Base-by-base conservation (phyloP, 2,329 filamentous ascomycete genomes). In the Claviceps humidiphila region DNA sequence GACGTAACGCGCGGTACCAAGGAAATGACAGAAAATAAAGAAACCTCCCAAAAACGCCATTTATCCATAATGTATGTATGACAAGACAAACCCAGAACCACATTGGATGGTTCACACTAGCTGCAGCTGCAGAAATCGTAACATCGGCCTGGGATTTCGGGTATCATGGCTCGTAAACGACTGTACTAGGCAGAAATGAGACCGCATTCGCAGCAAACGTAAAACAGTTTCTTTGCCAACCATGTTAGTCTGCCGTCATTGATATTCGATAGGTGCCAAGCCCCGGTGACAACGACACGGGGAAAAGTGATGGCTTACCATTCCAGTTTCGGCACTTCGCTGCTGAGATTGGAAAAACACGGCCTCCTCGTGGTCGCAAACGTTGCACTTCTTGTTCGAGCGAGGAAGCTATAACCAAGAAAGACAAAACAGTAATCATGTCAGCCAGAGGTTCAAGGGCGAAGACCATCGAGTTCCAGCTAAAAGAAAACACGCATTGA, bases 321-420 rank as follows among this genome's bases (percentile, higher is more conserved):
- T 98, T 73, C 93, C 93, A 45, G 93, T 98, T 70, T 97, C 90
- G 48, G 89, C 88, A 60, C 86, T 95, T 70, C 93, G 86, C 74
- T 97, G 90, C 68, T 98, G 93, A 56, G 90, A 96, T 74, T 98
- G 93, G 75, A 98, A 98, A 74, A 95, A 98, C 55, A 98, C 94
- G 46, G 90, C 89, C 71, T 97, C 90, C 60, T 82, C 81, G 68
- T 93, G 86, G 59, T 22, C 22, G 22, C 22, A 22, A 1, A 22
- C 22, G 22, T 80, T 78, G 75, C 94, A 98, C 60, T 76, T 78
- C 71, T 87, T 89, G 67, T 89, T 87, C 62, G 89, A 84, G 63
- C 90, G 85, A 58, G 93, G 93, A 68, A 97, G 87, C 90, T 96
- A 80, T 65, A 76, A 61, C 54, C 60, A 57, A 61, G 60, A 63